Evolutionary conservation across 345 rosid species (phyloP), one percentile per base, ranked within the genome.

Genomic region (Hevea brasiliensis): DNA sequence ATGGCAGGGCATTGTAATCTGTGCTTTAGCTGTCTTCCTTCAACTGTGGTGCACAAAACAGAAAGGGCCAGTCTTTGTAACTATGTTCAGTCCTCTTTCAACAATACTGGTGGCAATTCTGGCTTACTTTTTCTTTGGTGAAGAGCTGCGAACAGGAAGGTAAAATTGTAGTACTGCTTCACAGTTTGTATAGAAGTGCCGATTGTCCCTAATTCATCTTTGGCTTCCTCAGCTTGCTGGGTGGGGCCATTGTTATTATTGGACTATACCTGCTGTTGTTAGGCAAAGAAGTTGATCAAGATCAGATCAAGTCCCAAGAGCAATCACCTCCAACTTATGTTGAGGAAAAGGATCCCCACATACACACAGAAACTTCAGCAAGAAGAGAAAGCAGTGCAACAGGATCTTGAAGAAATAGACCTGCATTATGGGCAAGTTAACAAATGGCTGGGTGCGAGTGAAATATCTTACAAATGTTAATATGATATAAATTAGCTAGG

Each of bases 251-350:
- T 26, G 77, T 70, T 53, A 76, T 79, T 20, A 48, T 65, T 37
- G 83, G 83, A 45, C 40, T 74, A 6, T 74, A 77, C 62, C 9
- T 70, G 9, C 70, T 79, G 35, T n/a, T 82, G 47, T 75, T 78
- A 67, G 82, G 85, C 65, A 78, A 82, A 78, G 82, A 78, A 65
- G 58, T 65, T 0, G 82, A 75, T 75, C 67, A 47, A 61, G 48
- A 20, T 60, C 73, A 15, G 47, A 55, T 29, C 12, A 54, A 70
- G 58, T 47, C 65, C 29, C 55, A 70, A 40, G 40, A 77, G 48
- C 67, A 66, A 40, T 42, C 80, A 54, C 41, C 70, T 70, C 55
- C 67, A 14, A 18, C 65, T 45, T 6, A 20, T 68, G 58, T 37
- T 18, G 63, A 67, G 60, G 63, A 37, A 14, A 75, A n/a, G 41